Base-by-base conservation (phyloP, 2,329 filamentous ascomycete genomes). In the Tolypocladium ophioglossoides region DNA sequence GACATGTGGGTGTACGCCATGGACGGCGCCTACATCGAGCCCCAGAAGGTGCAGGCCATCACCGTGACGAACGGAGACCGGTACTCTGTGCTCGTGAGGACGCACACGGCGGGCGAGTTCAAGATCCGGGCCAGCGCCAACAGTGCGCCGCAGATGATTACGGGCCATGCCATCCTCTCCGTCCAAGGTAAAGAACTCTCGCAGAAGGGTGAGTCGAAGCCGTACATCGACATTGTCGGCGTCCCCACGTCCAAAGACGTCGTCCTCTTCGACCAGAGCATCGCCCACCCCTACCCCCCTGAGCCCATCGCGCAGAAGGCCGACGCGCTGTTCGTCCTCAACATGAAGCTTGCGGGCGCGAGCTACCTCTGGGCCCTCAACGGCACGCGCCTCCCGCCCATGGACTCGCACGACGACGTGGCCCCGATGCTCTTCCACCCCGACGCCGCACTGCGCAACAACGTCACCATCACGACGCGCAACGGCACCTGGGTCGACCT, bases 321-420 rank as follows among this genome's bases (percentile, higher is more conserved):
- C 0, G 74, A 80, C 59, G 68, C 69, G 46, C 78, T 76, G 1
- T 74, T 74, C 61, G 65, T 75, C 20, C 64, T 78, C 24, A 59
- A 62, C 56, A 72, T 78, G 67, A 64, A 59, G 18, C 54, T 69
- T 7, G 68, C 69, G 52, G 72, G 73, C 4, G 68, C 71, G 14
- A 73, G 73, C 3, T 80, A 78, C 65, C 70, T 70, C 47, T 84
- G 79, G 80, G 76, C 74, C 0, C 62, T 83, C 50, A 79, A 79
- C 66, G 66, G 63, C 7, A 74, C 72, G 10, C 67, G 70, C 51
- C 68, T 77, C 55, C n/a, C n/a, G n/a, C n/a, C n/a, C n/a, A n/a
- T n/a, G n/a, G n/a, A n/a, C n/a, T n/a, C n/a, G n/a, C n/a, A n/a
- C n/a, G n/a, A n/a, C n/a, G n/a, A n/a, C n/a, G n/a, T n/a, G n/a